Base-by-base conservation (phyloP, 108 stramenopile genomes). In the Conticribra weissflogii region DNA sequence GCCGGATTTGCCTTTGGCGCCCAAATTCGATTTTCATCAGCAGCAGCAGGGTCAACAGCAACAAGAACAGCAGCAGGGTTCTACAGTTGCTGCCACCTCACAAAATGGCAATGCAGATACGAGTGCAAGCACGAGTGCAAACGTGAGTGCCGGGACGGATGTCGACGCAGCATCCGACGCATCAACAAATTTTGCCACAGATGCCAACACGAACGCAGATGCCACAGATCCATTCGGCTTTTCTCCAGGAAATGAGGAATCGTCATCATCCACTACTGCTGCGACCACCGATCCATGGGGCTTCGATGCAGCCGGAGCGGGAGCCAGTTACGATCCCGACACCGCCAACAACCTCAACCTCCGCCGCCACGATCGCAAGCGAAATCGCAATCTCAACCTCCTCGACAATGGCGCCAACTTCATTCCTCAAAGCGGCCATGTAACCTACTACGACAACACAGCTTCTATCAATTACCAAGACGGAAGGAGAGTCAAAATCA, bases 401-500 rank as follows among this genome's bases (percentile, higher is more conserved):
- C 28, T 76, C n/a, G 66, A 76, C 21, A 55, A 66, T 33, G 54
- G 53, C 12, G 47, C 28, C 16, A 76, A 62, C 19, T 76, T 54
- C 54, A 76, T 76, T 25, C 41, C 66, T 30, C 41, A 36, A n/a
- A 51, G 63, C 7, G 74, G 74, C 1, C 29, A 4, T 0, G 58
- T 76, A 16, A 59, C 59, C 0, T 76, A 76, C 30, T 76, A 62
- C 22, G 74, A 76, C 2, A 52, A 59, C 18, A 54, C 56, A 2
- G 54, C 57, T 21, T 18, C 48, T 44, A 34, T 49, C 24, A 76
- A 76, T 31, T 57, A 68, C 54, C 47, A 58, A 9, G 68, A 76
- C 49, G 67, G 75, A 27, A 21, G 66, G 34, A 60, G 75, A n/a
- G 75, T 76, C 62, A 63, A 64, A 48, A 68, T 76, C 21, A 16